Evolutionary conservation across 2,329 filamentous ascomycete genomes (phyloP).

Genomic region (Chaetoscypha palmicola): DNA sequence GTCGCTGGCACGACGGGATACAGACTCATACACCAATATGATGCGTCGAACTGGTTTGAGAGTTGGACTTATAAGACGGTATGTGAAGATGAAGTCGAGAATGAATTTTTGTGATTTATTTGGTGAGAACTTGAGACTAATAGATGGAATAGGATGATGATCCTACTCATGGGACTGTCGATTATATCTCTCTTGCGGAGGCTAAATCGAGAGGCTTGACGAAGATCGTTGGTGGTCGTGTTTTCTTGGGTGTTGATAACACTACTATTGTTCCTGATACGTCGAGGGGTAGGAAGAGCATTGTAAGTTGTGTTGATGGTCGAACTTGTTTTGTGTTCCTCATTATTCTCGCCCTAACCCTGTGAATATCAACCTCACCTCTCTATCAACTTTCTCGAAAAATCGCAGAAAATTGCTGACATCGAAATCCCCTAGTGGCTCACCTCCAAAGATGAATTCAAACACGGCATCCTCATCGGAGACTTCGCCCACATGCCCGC

Average conservation of each 20-base stretch:
- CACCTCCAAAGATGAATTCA: neutral
- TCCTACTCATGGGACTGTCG: slow-evolving; percentile 26
- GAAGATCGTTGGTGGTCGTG: slow-evolving; percentile 43
- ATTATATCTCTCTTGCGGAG: slow-evolving; percentile 32
- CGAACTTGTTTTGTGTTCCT: too few relatives aligned
- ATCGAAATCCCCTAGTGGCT: too few relatives aligned
- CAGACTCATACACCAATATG: neutral
- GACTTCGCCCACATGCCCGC: slow-evolving; percentile 5
- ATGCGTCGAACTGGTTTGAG: neutral
- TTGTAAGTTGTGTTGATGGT: too few relatives aligned
- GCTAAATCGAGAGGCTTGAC: slow-evolving; percentile 52
- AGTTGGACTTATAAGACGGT: neutral
- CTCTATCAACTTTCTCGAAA: too few relatives aligned
- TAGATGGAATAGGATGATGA: slow-evolving; percentile 11
- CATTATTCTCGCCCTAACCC: too few relatives aligned
- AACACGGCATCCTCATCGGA: slow-evolving; percentile 4
- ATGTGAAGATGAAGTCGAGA: too few relatives aligned
- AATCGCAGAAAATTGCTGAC: too few relatives aligned
- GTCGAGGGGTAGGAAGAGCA: slow-evolving; percentile 3
- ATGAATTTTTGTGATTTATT: too few relatives aligned
- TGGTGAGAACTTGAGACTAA: neutral
- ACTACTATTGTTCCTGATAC: neutral
- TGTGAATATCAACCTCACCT: too few relatives aligned
- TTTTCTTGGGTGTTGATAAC: slow-evolving; percentile 39
- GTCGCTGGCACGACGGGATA: neutral